Conservation (phyloP, 768 basidiomycete species). For the Fistulinella prunicolor region DNA sequence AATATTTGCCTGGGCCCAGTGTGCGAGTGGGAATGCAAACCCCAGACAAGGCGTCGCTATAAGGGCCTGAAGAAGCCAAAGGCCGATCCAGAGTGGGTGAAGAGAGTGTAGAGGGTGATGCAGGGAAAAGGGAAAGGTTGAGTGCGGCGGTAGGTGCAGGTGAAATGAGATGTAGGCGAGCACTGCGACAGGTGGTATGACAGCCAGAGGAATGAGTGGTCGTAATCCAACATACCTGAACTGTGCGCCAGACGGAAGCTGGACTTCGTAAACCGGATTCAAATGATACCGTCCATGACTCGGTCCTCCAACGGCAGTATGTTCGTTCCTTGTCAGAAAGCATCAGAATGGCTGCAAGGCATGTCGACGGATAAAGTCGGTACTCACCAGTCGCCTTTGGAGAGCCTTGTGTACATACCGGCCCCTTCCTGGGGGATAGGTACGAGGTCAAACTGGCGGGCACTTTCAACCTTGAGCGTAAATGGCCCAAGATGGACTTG, state of each 20-base stretch:
- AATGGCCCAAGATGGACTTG: conserved; percentile 59
- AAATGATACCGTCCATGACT: conserved; percentile 57
- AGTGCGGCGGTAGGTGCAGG: conserved; percentile 44
- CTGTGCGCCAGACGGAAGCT: conserved; percentile 48
- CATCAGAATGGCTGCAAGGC: not conserved
- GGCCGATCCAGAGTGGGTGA: conserved; percentile 34
- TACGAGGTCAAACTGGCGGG: conserved; percentile 56
- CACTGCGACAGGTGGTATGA: conserved; percentile 37
- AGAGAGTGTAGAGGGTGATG: conserved; percentile 13
- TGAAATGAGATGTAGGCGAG: conserved; percentile 63
- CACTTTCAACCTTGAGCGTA: conserved; percentile 60
- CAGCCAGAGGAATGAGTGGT: not conserved
- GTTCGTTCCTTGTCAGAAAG: conserved; percentile 43
- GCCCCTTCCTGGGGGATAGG: conserved; percentile 83
- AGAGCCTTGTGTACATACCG: conserved; percentile 75
- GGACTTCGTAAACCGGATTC: conserved; percentile 70
- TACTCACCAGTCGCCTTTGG: conserved; percentile 73
- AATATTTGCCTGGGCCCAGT: conserved; percentile 61
- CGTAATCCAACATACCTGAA: conserved; percentile 46
- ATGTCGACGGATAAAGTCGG: not conserved
- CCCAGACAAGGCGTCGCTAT: conserved; percentile 72
- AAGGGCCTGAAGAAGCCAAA: conserved; percentile 73
- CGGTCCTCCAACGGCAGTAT: conserved; percentile 67
- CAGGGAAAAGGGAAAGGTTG: conserved; percentile 59
- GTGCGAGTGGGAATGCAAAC: conserved; percentile 55